These are phyloP conservation scores for Chalciporus sphaerocephalus DNA, from an alignment of 768 basidiomycete genomes.

Conservation along the genomic window DNA sequence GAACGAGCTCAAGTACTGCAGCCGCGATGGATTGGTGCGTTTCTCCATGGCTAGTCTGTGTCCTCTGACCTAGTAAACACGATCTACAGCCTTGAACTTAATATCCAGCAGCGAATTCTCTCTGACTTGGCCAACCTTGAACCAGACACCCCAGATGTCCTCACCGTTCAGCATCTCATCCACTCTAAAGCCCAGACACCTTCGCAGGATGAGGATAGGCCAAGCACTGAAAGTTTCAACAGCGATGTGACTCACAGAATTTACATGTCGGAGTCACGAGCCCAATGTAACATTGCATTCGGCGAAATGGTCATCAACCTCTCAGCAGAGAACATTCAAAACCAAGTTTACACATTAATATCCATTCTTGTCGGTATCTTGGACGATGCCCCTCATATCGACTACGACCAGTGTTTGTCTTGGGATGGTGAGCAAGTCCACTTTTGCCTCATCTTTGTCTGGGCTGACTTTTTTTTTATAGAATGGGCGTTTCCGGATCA, in stretches of 20 bases:
- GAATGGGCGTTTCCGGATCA: slow-evolving; percentile 88
- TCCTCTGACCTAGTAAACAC: background rate
- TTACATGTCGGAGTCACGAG: slow-evolving; percentile 67
- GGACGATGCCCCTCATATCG: slow-evolving; percentile 64
- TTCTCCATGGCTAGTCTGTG: background rate
- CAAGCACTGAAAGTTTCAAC: slow-evolving; percentile 21
- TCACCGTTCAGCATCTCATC: slow-evolving; percentile 53
- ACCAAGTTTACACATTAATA: slow-evolving; percentile 51
- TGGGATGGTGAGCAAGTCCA: slow-evolving; percentile 61
- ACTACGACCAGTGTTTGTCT: slow-evolving; percentile 73
- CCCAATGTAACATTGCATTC: slow-evolving; percentile 80
- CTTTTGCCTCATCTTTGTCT: background rate
- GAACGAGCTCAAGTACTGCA: background rate
- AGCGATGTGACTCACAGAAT: slow-evolving; percentile 25
- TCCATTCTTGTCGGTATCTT: slow-evolving; percentile 64
- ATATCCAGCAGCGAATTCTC: slow-evolving; percentile 71
- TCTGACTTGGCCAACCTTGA: slow-evolving; percentile 65
- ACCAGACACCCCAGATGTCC: slow-evolving; percentile 44
- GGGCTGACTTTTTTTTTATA: slow-evolving; percentile 27
- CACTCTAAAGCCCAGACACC: slow-evolving; percentile 56
- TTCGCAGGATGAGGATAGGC: slow-evolving; percentile 12
- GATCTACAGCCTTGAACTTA: slow-evolving; percentile 61
- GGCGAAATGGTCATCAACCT: slow-evolving; percentile 71
- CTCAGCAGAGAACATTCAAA: slow-evolving; percentile 46
- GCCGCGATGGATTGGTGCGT: slow-evolving; percentile 49